Conservation (phyloP, 805 yeast genomes). For the Geotrichum ghanense region DNA sequence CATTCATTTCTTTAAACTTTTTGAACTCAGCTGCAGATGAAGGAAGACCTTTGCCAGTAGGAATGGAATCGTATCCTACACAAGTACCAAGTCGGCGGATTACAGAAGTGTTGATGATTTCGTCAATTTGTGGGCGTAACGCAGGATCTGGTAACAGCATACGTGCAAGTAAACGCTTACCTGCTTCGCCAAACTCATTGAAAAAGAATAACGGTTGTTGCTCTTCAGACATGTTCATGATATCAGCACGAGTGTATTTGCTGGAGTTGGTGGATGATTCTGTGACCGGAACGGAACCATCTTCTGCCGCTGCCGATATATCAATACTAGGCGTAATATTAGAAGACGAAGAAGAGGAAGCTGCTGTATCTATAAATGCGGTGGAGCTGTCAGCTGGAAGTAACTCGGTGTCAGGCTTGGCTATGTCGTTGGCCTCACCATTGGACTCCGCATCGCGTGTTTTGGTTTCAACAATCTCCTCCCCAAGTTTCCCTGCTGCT, state of each 20-base stretch:
- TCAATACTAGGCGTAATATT: no score
- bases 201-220: conserved; percentile 12
- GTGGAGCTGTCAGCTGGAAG: no score
- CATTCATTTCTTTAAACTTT: not conserved
- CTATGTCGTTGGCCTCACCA: no score
- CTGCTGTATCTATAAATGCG: no score
- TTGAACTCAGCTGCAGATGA: not conserved
- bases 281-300: not conserved
- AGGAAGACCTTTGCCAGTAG: not conserved
- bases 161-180: conserved; percentile 12
- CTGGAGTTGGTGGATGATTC: not conserved
- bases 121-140: conserved; percentile 10
- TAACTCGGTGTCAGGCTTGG: no score
- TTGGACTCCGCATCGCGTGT: no score
- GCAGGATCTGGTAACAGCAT: conserved; percentile 15
- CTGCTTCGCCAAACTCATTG: conserved; percentile 15
- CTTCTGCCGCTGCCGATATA: not conserved
- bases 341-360: no score
- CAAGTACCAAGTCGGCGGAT: conserved; percentile 14
- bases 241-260: not conserved
- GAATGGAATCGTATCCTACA: conserved; percentile 8
- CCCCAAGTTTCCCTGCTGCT: no score
- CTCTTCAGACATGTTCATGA: conserved; percentile 4
- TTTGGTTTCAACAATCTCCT: no score
- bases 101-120: conserved; percentile 8